A percentile compares a stretch with the other conserved stretches of the same genome.
These are phyloP conservation scores for Hibiscus mutabilis DNA, from an alignment of 345 rosid species.

Conservation along the genomic window DNA sequence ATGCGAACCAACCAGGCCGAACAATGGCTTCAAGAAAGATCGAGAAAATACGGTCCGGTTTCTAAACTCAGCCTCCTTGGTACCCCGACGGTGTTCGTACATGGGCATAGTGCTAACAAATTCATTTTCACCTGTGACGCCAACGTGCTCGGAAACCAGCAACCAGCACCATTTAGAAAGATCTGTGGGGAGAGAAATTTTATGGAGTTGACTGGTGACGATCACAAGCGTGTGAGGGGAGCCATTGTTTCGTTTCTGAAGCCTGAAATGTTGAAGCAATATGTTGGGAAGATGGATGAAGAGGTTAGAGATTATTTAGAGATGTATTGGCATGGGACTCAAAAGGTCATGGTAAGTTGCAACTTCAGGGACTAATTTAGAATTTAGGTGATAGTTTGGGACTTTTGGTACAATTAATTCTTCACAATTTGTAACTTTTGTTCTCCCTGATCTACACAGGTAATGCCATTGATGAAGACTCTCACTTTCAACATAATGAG, in stretches of 20 bases:
- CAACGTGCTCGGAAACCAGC: conserved; percentile 17
- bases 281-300: conserved; percentile 36
- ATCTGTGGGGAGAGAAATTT: conserved; percentile 31
- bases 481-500: conserved; percentile 47
- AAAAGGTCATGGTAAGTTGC: conserved; percentile 20
- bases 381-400: neutral
- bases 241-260: conserved; percentile 38
- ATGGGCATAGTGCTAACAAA: conserved; percentile 40
- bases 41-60: conserved; percentile 28
- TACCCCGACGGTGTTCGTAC: conserved; percentile 32
- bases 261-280: conserved; percentile 46
- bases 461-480: conserved; percentile 35
- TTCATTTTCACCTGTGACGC: conserved; percentile 27
- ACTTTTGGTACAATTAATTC: neutral
- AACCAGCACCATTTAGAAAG: conserved; percentile 17
- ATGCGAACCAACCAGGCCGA: conserved; percentile 19
- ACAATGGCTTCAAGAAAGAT: conserved; percentile 28
- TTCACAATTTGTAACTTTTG: no score
- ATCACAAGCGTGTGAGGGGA: conserved; percentile 38
- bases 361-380: no score
- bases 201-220: conserved; percentile 26
- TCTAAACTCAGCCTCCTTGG: conserved; percentile 38
- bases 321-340: conserved; percentile 30
- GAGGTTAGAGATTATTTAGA: conserved; percentile 35
- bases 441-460: conserved; percentile 12